Conservation (phyloP, 169 alveolate genomes). For the Theileria parva region DNA sequence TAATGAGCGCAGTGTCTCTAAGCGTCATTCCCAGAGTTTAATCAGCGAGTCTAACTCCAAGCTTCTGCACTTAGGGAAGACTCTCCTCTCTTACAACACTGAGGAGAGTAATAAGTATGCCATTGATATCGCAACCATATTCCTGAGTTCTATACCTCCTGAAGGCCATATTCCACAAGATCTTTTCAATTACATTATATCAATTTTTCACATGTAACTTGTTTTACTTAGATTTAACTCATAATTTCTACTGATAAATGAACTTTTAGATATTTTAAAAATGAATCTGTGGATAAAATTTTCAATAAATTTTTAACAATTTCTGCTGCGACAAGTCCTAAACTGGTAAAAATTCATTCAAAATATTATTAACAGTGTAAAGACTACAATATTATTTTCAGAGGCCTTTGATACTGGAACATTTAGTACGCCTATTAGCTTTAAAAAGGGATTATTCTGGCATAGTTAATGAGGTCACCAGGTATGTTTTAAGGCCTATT, state of each 20-base stretch:
- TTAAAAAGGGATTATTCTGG: constrained; percentile 7
- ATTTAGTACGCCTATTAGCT: constrained; percentile 41
- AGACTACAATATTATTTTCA: not conserved
- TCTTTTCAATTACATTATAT: constrained; percentile 34
- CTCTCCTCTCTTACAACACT: constrained; percentile 49
- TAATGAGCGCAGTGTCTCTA: not conserved
- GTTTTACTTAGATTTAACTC: not conserved
- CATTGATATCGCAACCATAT: constrained; percentile 35
- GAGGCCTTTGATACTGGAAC: constrained; percentile 53
- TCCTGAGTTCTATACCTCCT: constrained; percentile 54
- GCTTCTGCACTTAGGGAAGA: constrained; percentile 52
- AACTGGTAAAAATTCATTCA: constrained; percentile 28
- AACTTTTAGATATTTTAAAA: not conserved
- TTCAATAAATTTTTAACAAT: constrained; percentile 45
- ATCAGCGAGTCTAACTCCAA: constrained; percentile 14
- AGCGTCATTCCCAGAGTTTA: constrained; percentile 25
- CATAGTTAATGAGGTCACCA: constrained; percentile 28
- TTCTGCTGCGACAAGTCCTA: constrained; percentile 54
- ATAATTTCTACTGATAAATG: not conserved
- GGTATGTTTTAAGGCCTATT: constrained; percentile 2
- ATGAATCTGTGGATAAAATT: constrained; percentile 1
- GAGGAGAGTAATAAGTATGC: constrained; percentile 38
- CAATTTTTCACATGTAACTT: constrained; percentile 36
- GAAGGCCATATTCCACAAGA: constrained; percentile 54
- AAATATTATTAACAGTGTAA: not conserved